phyloP scores from a whole-genome alignment of 352 stramenopile species.

The Phytophthora pini region DNA sequence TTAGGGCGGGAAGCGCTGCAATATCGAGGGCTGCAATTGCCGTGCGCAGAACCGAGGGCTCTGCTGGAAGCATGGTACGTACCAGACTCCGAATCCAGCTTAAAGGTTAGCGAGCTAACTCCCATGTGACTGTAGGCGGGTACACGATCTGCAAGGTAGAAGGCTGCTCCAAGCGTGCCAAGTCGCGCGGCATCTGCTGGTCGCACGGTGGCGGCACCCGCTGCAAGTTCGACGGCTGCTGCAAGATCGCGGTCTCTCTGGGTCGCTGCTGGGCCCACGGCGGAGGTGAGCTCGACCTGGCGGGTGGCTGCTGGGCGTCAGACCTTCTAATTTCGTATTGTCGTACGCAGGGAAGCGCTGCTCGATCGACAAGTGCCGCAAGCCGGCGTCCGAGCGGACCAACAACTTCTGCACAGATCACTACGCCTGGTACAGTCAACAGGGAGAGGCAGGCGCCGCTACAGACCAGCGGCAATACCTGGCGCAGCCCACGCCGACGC shows the following conservation, averaged over 20 bases:
- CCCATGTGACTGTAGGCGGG: slow-evolving; percentile 24
- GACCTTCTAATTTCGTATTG: slow-evolving; percentile 11
- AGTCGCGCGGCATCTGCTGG: slow-evolving; percentile 85
- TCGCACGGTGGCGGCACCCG: slow-evolving; percentile 80
- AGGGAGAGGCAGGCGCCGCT: slow-evolving; percentile 5
- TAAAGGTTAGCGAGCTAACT: background rate
- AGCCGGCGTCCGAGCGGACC: slow-evolving; percentile 56
- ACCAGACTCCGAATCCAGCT: background rate
- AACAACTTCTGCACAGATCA: slow-evolving; percentile 59
- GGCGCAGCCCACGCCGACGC: slow-evolving; percentile 13
- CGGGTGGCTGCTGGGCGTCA: background rate
- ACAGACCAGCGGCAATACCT: slow-evolving; percentile 6
- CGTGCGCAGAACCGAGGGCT: slow-evolving; percentile 62
- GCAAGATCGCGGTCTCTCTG: slow-evolving; percentile 64
- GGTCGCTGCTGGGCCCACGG: slow-evolving; percentile 63
- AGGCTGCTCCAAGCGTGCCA: slow-evolving; percentile 68
- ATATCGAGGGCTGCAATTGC: slow-evolving; percentile 55
- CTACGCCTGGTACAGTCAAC: slow-evolving; percentile 33
- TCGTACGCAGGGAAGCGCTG: slow-evolving; percentile 48
- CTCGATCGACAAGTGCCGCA: slow-evolving; percentile 45
- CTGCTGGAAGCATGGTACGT: slow-evolving; percentile 38
- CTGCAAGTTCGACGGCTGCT: slow-evolving; percentile 57
- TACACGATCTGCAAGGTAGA: slow-evolving; percentile 62
- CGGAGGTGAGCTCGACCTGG: slow-evolving; percentile 27
- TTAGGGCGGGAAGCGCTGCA: slow-evolving; percentile 61